Percentiles rank a stretch among this genome's conserved stretches.
phyloP scores from a whole-genome alignment of 768 basidiomycete species.

The Rhizopogon salebrosus region DNA sequence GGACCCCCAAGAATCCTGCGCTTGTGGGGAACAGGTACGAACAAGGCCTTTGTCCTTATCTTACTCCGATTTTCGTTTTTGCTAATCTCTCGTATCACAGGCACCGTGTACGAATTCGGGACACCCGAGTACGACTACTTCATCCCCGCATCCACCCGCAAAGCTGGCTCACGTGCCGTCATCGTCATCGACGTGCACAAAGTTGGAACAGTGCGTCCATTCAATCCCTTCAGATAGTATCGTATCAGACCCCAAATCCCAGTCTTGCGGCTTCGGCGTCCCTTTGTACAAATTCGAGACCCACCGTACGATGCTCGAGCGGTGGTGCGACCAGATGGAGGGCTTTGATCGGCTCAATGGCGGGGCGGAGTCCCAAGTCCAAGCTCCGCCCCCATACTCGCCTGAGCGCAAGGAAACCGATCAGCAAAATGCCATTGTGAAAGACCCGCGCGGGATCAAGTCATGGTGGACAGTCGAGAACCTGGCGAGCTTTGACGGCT shows the following conservation, averaged over 20 bases:
- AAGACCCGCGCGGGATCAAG: constrained; percentile 40
- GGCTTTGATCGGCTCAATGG: constrained; percentile 28
- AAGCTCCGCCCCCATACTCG: constrained; percentile 2
- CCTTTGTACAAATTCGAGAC: constrained; percentile 54
- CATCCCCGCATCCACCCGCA: constrained; percentile 40
- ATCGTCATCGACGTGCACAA: constrained; percentile 59
- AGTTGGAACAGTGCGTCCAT: constrained; percentile 40
- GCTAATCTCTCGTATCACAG: constrained; percentile 24
- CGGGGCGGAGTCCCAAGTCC: background rate
- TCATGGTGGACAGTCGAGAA: constrained; percentile 53
- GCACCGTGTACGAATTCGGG: constrained; percentile 57
- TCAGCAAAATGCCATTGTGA: background rate
- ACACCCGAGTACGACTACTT: constrained; percentile 53
- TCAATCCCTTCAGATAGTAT: background rate
- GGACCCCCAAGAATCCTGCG: constrained; percentile 55
- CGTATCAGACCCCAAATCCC: background rate
- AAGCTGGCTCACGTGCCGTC: constrained; percentile 53
- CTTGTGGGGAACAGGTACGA: constrained; percentile 52
- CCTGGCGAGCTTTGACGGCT: constrained; percentile 47
- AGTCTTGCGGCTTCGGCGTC: constrained; percentile 67
- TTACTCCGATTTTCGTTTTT: background rate
- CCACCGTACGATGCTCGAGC: constrained; percentile 49
- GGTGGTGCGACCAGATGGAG: constrained; percentile 43
- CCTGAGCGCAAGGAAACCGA: background rate
- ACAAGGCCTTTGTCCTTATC: background rate